Evolutionary conservation across 139 green algal species (phyloP).

Genomic region (Coccomyxa sp.): DNA sequence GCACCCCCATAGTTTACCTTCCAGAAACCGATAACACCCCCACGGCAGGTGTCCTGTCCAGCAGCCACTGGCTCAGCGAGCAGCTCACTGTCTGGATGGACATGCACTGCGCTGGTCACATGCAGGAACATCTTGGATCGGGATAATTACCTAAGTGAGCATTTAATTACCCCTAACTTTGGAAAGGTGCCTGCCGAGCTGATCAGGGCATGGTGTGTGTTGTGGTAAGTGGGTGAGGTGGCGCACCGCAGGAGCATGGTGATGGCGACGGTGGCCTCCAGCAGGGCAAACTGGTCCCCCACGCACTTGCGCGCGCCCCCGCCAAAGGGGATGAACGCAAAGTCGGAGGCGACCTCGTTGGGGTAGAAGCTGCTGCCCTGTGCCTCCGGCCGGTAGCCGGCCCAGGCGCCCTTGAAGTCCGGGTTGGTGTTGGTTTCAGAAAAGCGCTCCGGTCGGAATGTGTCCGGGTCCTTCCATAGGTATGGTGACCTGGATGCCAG

Average conservation of each 20-base stretch:
- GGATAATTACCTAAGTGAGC: background rate
- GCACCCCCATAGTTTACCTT: background rate
- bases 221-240: background rate
- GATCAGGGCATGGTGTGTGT: background rate
- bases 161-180: background rate
- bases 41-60: background rate
- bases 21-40: background rate
- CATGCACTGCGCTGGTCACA: background rate
- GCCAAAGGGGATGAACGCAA: conserved; percentile 97
- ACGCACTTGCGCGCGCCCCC: conserved; percentile 94
- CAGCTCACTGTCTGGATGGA: background rate
- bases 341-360: conserved; percentile 93
- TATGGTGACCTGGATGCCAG: conserved; percentile 61
- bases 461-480: conserved; percentile 91
- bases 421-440: conserved; percentile 47
- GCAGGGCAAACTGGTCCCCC: conserved; percentile 96
- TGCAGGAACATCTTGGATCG: background rate
- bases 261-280: conserved; percentile 76
- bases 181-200: background rate
- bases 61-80: background rate
- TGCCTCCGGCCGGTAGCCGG: conserved; percentile 60
- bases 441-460: conserved; percentile 90
- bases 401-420: conserved; percentile 57
- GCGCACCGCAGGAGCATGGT: conserved; percentile 84
- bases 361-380: conserved; percentile 76